phyloP scores from a whole-genome alignment of 805 yeast species.

The Candida lessepsii region DNA sequence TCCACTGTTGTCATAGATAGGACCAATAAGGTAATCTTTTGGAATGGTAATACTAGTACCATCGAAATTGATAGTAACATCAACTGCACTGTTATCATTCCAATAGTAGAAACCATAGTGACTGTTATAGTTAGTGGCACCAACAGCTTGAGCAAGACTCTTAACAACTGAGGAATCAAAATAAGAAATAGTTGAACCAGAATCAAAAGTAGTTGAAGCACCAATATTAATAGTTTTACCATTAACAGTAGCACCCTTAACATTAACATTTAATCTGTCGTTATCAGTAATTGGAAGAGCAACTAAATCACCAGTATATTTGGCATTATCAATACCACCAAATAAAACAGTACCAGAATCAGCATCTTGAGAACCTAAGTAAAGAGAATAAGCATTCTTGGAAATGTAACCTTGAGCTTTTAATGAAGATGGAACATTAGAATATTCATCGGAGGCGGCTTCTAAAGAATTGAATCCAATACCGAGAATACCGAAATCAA shows the following conservation, averaged over 20 bases:
- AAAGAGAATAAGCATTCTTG: conserved; percentile 38
- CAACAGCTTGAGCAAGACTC: conserved; percentile 33
- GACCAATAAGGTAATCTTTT: background rate
- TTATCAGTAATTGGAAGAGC: conserved; percentile 20
- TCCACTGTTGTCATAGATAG: background rate
- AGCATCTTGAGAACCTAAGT: conserved; percentile 24
- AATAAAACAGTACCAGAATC: conserved; percentile 27
- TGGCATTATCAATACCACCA: conserved; percentile 33
- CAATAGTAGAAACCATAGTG: conserved; percentile 13
- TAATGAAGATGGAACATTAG: conserved; percentile 35
- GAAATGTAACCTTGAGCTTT: conserved; percentile 33
- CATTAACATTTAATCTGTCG: conserved; percentile 45
- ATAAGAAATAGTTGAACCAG: conserved; percentile 40
- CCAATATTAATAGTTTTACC: conserved; percentile 12
- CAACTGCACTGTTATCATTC: conserved; percentile 2
- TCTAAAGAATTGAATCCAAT: conserved; percentile 17
- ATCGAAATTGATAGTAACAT: conserved; percentile 11
- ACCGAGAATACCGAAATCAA: conserved; percentile 19
- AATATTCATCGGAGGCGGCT: conserved; percentile 18
- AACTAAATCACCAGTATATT: conserved; percentile 23
- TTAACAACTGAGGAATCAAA: conserved; percentile 35
- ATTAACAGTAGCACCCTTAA: conserved; percentile 33
- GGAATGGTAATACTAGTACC: conserved; percentile 15
- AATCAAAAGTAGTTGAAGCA: conserved; percentile 20
- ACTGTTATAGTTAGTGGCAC: conserved; percentile 36